Conservation (phyloP, 805 yeast genomes). For the Cyberlindnera meyerae region DNA sequence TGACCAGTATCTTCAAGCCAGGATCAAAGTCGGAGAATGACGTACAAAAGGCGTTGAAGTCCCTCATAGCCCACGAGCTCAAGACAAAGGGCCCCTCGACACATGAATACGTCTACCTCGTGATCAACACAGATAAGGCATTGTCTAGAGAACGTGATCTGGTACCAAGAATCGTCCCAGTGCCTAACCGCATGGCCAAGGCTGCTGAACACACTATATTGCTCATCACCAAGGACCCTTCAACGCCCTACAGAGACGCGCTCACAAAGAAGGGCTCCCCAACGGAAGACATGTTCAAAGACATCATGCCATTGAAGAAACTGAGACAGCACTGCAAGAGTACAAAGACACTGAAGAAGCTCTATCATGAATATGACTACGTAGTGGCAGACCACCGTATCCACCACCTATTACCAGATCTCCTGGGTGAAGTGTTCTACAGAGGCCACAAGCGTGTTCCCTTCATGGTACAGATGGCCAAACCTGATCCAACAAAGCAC, state of each 20-base stretch:
- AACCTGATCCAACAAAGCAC: slow-evolving; percentile 10
- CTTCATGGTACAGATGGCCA: slow-evolving; percentile 55
- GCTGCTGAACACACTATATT: slow-evolving; percentile 47
- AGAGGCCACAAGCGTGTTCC: slow-evolving; percentile 64
- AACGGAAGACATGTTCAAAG: slow-evolving; percentile 18
- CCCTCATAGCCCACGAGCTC: slow-evolving; percentile 28
- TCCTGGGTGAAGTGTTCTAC: slow-evolving; percentile 59
- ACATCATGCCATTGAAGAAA: slow-evolving; percentile 32
- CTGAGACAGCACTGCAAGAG: slow-evolving; percentile 47
- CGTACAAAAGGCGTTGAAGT: slow-evolving; percentile 21
- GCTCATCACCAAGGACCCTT: slow-evolving; percentile 72
- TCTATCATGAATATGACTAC: slow-evolving; percentile 59
- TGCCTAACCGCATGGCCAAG: slow-evolving; percentile 46
- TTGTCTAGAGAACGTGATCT: slow-evolving; percentile 41
- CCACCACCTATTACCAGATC: slow-evolving; percentile 51
- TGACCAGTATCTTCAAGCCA: slow-evolving; percentile 5
- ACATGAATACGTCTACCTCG: slow-evolving; percentile 25
- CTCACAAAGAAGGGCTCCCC: slow-evolving; percentile 31
- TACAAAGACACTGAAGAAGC: slow-evolving; percentile 37
- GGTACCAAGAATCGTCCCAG: slow-evolving; percentile 55
- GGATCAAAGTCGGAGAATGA: slow-evolving; percentile 10
- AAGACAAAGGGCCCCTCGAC: slow-evolving; percentile 10
- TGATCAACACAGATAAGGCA: slow-evolving; percentile 44
- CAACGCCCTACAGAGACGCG: slow-evolving; percentile 46
- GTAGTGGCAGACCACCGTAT: slow-evolving; percentile 68